phyloP scores from a whole-genome alignment of 371 early-diverging fungal species.

The Umbelopsis sp. region DNA sequence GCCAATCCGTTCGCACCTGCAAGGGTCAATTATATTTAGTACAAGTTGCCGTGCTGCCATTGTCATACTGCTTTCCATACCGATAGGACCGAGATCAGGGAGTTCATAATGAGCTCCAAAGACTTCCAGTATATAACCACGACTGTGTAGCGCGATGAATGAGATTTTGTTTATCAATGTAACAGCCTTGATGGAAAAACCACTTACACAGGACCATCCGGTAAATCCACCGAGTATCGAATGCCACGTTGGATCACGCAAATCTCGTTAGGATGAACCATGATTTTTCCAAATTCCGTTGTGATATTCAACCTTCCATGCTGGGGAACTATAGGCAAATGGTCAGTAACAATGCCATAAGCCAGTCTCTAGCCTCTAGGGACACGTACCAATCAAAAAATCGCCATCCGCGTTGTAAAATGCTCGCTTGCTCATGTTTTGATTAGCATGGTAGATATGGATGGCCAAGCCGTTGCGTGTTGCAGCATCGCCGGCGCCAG shows the following conservation, averaged over 20 bases:
- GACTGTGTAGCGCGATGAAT: slow-evolving; percentile 24
- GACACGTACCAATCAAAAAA: slow-evolving; percentile 76
- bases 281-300: slow-evolving; percentile 92
- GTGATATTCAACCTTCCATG: slow-evolving; percentile 84
- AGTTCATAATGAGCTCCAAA: slow-evolving; percentile 89
- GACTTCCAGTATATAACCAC: slow-evolving; percentile 93
- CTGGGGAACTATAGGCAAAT: slow-evolving; percentile 79
- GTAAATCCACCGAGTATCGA: slow-evolving; percentile 78
- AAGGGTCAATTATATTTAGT: neutral
- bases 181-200: neutral
- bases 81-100: slow-evolving; percentile 96
- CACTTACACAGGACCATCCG: slow-evolving; percentile 76
- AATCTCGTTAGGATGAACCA: slow-evolving; percentile 90
- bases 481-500: slow-evolving; percentile 90
- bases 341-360: neutral
- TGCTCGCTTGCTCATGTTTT: slow-evolving; percentile 76
- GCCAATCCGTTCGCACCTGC: slow-evolving; percentile 92
- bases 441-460: slow-evolving; percentile 82
- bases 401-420: slow-evolving; percentile 95
- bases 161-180: neutral
- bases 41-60: no score
- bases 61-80: slow-evolving; percentile 34
- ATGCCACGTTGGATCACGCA: slow-evolving; percentile 93
- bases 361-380: slow-evolving; percentile 6
- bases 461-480: slow-evolving; percentile 81